Percentiles rank a stretch among this genome's conserved stretches.
These are phyloP conservation scores for Plasmodium inui DNA, from an alignment of 169 alveolate species.

Conservation along the genomic window DNA sequence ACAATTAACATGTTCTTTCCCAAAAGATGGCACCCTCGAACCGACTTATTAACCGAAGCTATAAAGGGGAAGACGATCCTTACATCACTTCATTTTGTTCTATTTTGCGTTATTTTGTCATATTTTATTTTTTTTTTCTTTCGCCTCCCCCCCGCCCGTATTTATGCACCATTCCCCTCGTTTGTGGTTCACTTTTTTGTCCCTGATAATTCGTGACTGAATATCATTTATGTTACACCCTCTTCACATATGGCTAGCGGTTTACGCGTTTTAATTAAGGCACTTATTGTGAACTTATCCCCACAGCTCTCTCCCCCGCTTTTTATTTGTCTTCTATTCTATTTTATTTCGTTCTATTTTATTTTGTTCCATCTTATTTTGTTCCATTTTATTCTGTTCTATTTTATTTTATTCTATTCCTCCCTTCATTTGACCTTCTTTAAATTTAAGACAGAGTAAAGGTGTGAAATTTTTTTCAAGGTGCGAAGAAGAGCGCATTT, in stretches of 20 bases:
- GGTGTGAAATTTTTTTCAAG: background rate
- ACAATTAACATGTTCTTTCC: background rate
- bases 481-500: background rate
- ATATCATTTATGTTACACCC: background rate
- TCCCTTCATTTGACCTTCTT: background rate
- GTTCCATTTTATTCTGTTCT: background rate
- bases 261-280: background rate
- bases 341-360: background rate
- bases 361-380: no score
- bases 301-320: background rate
- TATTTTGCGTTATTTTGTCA: background rate
- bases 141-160: background rate
- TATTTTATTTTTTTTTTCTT: background rate
- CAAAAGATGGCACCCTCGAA: background rate
- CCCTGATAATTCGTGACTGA: background rate
- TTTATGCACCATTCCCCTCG: background rate
- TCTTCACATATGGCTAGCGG: background rate
- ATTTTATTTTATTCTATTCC: background rate
- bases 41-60: background rate
- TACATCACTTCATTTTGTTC: background rate
- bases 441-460: background rate
- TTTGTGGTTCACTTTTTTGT: background rate
- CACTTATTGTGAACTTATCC: background rate
- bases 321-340: background rate
- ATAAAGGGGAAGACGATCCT: background rate